phyloP scores from a whole-genome alignment of 192 early-diverging fungal genomes.

The Lobulomyces angularis region DNA sequence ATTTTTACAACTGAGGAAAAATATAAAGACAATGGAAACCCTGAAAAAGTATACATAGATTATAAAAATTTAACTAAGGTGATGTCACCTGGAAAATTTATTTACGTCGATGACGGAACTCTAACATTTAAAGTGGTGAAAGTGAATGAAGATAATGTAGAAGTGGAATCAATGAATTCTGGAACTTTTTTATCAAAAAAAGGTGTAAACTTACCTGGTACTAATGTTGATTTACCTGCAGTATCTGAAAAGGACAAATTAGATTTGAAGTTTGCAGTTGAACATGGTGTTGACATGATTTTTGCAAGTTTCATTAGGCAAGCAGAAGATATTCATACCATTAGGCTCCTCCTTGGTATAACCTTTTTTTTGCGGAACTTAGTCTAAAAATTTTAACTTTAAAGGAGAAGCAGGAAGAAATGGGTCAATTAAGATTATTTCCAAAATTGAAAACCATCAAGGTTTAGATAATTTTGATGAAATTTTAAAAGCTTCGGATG shows the following conservation, averaged over 20 bases:
- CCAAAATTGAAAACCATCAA: slow-evolving; percentile 97
- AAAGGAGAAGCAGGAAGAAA: not conserved
- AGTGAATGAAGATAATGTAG: slow-evolving; percentile 13
- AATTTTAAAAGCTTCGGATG: slow-evolving; percentile 84
- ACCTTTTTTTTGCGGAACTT: not conserved
- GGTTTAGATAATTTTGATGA: slow-evolving; percentile 98
- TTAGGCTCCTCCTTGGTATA: slow-evolving; percentile 67
- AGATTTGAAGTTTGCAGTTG: slow-evolving; percentile 83
- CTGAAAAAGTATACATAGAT: no score
- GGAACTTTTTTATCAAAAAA: slow-evolving; percentile 84
- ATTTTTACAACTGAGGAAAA: no score
- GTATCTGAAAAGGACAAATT: slow-evolving; percentile 89
- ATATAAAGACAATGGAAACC: no score
- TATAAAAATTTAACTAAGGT: no score
- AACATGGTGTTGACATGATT: slow-evolving; percentile 87
- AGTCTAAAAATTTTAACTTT: not conserved
- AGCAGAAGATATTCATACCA: slow-evolving; percentile 78
- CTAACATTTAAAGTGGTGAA: slow-evolving; percentile 30
- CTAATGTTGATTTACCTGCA: slow-evolving; percentile 83
- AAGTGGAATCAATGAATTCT: slow-evolving; percentile 52
- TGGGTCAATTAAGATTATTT: slow-evolving; percentile 78
- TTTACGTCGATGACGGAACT: slow-evolving; percentile 41
- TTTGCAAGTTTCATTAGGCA: slow-evolving; percentile 95
- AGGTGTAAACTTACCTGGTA: slow-evolving; percentile 90
- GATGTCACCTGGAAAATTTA: slow-evolving; percentile 21